A percentile compares a stretch with the other conserved stretches of the same genome.
phyloP scores from a whole-genome alignment of 2,329 filamentous ascomycete genomes.

The Trichoderma atroviride region DNA sequence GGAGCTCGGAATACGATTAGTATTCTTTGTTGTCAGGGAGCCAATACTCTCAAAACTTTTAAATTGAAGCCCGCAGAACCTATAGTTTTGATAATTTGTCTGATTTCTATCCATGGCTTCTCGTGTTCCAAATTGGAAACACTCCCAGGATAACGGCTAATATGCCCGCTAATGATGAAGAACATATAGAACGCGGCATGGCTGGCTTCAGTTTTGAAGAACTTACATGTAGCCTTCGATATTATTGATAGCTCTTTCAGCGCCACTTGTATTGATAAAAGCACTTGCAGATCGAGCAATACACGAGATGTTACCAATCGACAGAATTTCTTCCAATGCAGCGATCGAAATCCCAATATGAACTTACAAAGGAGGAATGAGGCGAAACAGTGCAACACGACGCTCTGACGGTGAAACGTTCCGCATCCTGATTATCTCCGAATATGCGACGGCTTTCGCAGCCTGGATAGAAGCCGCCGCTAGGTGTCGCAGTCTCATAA shows the following conservation, averaged over 20 bases:
- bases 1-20: background rate
- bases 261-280: slow-evolving; percentile 17
- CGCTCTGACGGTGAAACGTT: slow-evolving; percentile 56
- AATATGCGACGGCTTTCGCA: slow-evolving; percentile 25
- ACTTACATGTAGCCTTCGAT: background rate
- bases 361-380: slow-evolving; percentile 44
- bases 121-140: background rate
- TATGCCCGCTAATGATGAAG: background rate
- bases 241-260: slow-evolving; percentile 17
- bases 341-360: slow-evolving; percentile 31
- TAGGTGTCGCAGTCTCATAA: slow-evolving; percentile 24
- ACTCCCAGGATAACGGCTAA: background rate
- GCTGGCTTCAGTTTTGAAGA: background rate
- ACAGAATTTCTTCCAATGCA: slow-evolving; percentile 38
- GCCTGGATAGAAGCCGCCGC: slow-evolving; percentile 18
- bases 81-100: background rate
- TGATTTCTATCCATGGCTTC: background rate
- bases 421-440: slow-evolving; percentile 51
- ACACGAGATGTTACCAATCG: slow-evolving; percentile 22
- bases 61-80: background rate
- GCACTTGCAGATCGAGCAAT: slow-evolving; percentile 1
- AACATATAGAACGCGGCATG: slow-evolving; percentile 15
- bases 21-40: background rate
- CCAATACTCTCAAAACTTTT: background rate
- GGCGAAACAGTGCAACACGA: slow-evolving; percentile 61